These are phyloP conservation scores for Colletotrichum sp. DNA, from an alignment of 2,329 filamentous ascomycete species.

Conservation along the genomic window DNA sequence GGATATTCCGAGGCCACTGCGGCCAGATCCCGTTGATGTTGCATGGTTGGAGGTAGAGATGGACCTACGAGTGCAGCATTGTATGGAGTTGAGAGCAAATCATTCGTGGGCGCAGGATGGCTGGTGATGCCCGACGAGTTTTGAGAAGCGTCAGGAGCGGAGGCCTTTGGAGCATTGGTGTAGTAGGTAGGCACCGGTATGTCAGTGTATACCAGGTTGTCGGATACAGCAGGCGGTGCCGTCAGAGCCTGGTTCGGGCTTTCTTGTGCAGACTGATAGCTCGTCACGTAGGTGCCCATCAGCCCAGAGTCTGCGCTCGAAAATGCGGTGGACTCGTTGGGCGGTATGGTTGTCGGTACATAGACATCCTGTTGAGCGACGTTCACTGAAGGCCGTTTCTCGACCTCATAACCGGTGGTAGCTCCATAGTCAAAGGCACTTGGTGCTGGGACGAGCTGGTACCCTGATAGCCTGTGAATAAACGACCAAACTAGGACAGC, in stretches of 20 bases:
- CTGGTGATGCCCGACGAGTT: background rate
- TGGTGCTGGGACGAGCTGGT: conserved; percentile 31
- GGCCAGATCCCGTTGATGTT: background rate
- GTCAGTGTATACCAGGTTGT: conserved; percentile 45
- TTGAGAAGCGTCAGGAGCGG: background rate
- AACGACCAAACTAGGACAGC: background rate
- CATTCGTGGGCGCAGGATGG: background rate
- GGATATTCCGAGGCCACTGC: background rate
- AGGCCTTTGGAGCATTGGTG: conserved; percentile 3
- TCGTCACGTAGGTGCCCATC: conserved; percentile 33
- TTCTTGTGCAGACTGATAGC: conserved; percentile 42
- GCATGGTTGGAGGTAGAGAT: background rate
- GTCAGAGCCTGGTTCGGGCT: conserved; percentile 24
- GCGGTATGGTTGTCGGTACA: conserved; percentile 27
- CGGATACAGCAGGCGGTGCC: conserved; percentile 32
- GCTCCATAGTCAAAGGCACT: conserved; percentile 30
- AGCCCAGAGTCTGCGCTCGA: conserved; percentile 31
- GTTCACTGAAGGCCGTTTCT: conserved; percentile 26
- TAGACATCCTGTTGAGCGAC: conserved; percentile 11
- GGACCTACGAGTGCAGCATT: background rate
- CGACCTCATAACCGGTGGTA: conserved; percentile 35
- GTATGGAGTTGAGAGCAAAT: background rate
- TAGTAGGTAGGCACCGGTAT: conserved; percentile 29
- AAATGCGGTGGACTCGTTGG: conserved; percentile 31
- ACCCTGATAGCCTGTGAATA: conserved; percentile 29